Percentiles rank a stretch among this genome's conserved stretches.
These are phyloP conservation scores for Daedaleopsis sinensis DNA, from an alignment of 768 basidiomycete genomes.

Conservation along the genomic window DNA sequence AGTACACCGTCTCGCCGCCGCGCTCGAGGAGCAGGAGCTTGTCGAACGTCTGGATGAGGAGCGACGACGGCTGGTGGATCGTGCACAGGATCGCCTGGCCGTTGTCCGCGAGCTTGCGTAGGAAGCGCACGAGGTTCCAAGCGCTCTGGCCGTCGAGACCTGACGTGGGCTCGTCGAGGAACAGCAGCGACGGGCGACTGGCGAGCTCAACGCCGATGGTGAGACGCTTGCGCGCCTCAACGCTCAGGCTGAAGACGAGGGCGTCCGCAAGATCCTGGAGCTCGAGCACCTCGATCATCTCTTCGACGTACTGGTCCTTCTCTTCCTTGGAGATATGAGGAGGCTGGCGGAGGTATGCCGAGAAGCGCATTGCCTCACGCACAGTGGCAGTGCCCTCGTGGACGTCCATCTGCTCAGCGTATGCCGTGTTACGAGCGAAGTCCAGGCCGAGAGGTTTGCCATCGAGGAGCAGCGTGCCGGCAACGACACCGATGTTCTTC, in stretches of 20 bases:
- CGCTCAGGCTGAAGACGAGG: constrained; percentile 68
- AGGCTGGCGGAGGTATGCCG: constrained; percentile 83
- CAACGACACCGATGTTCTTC: constrained; percentile 69
- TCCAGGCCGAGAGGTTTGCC: constrained; percentile 60
- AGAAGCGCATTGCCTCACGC: constrained; percentile 84
- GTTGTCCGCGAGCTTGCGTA: constrained; percentile 79
- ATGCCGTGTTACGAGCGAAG: constrained; percentile 72
- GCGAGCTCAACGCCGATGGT: constrained; percentile 93
- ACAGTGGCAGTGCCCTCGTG: constrained; percentile 85
- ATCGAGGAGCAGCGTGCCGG: constrained; percentile 68
- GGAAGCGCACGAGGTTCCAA: constrained; percentile 81
- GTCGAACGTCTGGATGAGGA: constrained; percentile 88
- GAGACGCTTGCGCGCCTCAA: constrained; percentile 79
- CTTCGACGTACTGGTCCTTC: constrained; percentile 80
- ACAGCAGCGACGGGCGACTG: constrained; percentile 78
- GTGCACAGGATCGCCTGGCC: constrained; percentile 92
- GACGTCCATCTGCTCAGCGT: constrained; percentile 86
- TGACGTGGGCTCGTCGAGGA: constrained; percentile 63
- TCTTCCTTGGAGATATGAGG: constrained; percentile 65
- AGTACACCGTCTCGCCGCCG: constrained; percentile 93
- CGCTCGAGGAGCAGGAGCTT: constrained; percentile 66
- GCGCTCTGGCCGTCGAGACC: constrained; percentile 68
- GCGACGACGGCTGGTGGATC: constrained; percentile 85
- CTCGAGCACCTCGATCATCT: constrained; percentile 82
- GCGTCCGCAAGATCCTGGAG: constrained; percentile 85